phyloP scores from a whole-genome alignment of 176 grass and related monocot species.

The Stipa capillata region DNA sequence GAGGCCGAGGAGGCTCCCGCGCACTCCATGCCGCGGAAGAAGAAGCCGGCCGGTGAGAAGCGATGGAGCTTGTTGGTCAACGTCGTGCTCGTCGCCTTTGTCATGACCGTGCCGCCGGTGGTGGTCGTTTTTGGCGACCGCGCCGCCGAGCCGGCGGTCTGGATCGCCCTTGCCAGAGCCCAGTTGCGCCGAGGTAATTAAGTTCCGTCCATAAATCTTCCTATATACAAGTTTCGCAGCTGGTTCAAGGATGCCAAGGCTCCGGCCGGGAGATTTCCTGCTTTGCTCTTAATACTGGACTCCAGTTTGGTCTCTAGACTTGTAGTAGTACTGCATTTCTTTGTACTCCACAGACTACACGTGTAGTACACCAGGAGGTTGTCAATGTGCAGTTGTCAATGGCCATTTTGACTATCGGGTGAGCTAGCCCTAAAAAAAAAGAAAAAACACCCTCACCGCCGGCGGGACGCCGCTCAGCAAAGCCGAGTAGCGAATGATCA shows the following conservation, averaged over 20 bases:
- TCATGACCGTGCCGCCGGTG: neutral
- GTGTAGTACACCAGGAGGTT: no score
- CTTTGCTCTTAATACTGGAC: no score
- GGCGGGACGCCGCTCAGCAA: no score
- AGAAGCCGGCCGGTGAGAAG: neutral
- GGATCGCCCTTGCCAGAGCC: slow-evolving; percentile 13
- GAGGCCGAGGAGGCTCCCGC: neutral
- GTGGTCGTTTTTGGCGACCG: neutral
- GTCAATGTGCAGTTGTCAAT: no score
- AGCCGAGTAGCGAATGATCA: no score
- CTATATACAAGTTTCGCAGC: no score
- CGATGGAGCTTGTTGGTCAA: neutral
- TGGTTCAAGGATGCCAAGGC: no score
- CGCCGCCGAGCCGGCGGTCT: neutral
- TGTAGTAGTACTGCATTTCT: neutral
- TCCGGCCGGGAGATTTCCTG: neutral
- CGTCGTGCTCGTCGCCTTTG: slow-evolving; percentile 18
- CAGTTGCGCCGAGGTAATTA: slow-evolving; percentile 16
- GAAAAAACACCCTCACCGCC: no score
- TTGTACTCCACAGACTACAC: neutral
- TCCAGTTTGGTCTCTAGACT: no score
- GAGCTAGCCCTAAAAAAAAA: no score
- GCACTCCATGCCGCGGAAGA: neutral
- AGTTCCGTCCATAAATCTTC: neutral
- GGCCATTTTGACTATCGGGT: no score